These are phyloP conservation scores for Clonostachys byssicola DNA, from an alignment of 2,329 filamentous ascomycete genomes.

Conservation along the genomic window DNA sequence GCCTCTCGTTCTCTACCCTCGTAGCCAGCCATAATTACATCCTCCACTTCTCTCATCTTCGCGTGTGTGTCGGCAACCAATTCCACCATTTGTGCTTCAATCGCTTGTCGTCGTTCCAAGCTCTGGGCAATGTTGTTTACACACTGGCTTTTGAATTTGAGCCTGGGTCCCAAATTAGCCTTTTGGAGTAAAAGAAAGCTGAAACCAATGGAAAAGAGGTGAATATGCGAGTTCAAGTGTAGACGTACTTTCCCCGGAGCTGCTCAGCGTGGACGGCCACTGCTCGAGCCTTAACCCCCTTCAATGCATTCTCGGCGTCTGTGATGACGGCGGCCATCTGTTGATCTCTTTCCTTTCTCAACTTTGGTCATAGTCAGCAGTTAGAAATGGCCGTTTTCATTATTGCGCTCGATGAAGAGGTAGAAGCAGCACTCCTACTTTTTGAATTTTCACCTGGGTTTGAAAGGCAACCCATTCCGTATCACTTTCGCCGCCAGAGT, in stretches of 20 bases:
- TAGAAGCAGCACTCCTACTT: no score
- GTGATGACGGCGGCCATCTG: neutral
- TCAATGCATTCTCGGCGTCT: neutral
- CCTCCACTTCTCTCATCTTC: constrained; percentile 1
- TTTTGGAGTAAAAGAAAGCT: neutral
- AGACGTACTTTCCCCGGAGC: neutral
- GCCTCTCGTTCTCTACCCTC: constrained; percentile 1
- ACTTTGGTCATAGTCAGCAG: neutral
- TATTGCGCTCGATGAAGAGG: no score
- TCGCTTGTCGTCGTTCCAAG: neutral
- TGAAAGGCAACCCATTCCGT: no score
- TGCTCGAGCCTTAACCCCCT: neutral
- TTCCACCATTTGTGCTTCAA: constrained; percentile 2
- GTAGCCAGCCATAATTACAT: constrained; percentile 3
- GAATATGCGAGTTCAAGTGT: neutral
- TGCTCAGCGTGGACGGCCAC: neutral
- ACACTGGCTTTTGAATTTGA: constrained; percentile 1
- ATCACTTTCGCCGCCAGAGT: no score
- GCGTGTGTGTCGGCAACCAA: neutral
- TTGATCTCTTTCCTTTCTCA: neutral
- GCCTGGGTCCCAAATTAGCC: neutral
- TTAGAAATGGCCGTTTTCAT: no score
- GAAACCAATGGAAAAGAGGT: neutral
- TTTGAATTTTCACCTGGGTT: no score
- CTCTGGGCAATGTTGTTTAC: neutral